A percentile compares a stretch with the other conserved stretches of the same genome.
phyloP scores from a whole-genome alignment of 1,139 yeast species.

The Hansenula lynferdii region DNA sequence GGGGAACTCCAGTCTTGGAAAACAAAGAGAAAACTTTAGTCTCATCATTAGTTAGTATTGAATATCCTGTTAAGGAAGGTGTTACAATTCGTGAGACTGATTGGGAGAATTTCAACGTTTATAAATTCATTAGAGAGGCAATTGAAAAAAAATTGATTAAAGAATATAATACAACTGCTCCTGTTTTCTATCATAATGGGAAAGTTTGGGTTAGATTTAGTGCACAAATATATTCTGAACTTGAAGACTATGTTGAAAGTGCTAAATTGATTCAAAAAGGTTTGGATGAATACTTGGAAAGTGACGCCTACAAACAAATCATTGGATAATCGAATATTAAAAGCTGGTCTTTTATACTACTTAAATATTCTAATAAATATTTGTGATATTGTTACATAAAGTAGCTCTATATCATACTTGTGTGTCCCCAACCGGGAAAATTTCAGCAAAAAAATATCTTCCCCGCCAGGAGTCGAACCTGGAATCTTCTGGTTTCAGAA shows the following conservation, averaged over 20 bases:
- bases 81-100: slow-evolving; percentile 27
- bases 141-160: slow-evolving; percentile 20
- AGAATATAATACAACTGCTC: slow-evolving; percentile 42
- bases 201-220: slow-evolving; percentile 47
- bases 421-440: no score
- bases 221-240: slow-evolving; percentile 55
- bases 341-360: background rate
- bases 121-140: slow-evolving; percentile 9
- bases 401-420: background rate
- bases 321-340: background rate
- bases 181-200: slow-evolving; percentile 37
- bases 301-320: background rate
- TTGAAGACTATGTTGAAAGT: slow-evolving; percentile 35
- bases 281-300: background rate
- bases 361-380: background rate
- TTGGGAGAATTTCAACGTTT: slow-evolving; percentile 7
- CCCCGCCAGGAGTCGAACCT: slow-evolving; percentile 97
- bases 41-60: slow-evolving; percentile 5
- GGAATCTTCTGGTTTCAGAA: slow-evolving; percentile 85
- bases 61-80: slow-evolving; percentile 32
- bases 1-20: slow-evolving; percentile 29
- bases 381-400: background rate
- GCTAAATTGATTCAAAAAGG: background rate
- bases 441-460: slow-evolving; percentile 53
- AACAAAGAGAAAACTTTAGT: slow-evolving; percentile 24